These are phyloP conservation scores for Chalciporus sp. DNA, from an alignment of 1,284 basidiomycete genomes.

Conservation along the genomic window DNA sequence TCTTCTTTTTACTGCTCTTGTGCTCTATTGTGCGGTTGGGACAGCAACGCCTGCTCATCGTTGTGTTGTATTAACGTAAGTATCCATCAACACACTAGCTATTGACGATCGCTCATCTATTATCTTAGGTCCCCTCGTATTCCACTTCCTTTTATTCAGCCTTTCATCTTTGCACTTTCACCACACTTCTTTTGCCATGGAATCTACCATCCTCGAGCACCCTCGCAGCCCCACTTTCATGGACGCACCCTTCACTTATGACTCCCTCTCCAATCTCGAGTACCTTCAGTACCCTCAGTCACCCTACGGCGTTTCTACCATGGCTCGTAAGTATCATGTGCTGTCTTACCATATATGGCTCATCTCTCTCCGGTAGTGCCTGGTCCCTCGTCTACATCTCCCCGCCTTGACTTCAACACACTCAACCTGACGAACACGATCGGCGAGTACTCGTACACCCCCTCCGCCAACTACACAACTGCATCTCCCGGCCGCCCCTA, in stretches of 20 bases:
- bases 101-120: slow-evolving; percentile 8
- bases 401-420: slow-evolving; percentile 60
- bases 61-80: slow-evolving; percentile 38
- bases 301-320: slow-evolving; percentile 44
- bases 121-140: slow-evolving; percentile 33
- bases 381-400: slow-evolving; percentile 52
- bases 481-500: slow-evolving; percentile 65
- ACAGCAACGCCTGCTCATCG: slow-evolving; percentile 34
- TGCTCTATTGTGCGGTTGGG: slow-evolving; percentile 38
- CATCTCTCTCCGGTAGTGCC: slow-evolving; percentile 35
- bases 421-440: slow-evolving; percentile 59
- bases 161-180: slow-evolving; percentile 31
- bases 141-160: slow-evolving; percentile 41
- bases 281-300: slow-evolving; percentile 55
- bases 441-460: slow-evolving; percentile 68
- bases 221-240: slow-evolving; percentile 50
- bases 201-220: slow-evolving; percentile 53
- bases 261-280: slow-evolving; percentile 54
- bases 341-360: slow-evolving; percentile 4
- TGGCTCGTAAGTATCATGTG: slow-evolving; percentile 42
- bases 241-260: slow-evolving; percentile 60
- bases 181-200: slow-evolving; percentile 39
- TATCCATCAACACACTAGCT: slow-evolving; percentile 6
- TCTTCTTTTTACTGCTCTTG: slow-evolving; percentile 34
- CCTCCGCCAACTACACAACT: slow-evolving; percentile 49